These are phyloP conservation scores for Papilionanthe hybrid DNA, from an alignment of 116 monocot species.

Conservation along the genomic window DNA sequence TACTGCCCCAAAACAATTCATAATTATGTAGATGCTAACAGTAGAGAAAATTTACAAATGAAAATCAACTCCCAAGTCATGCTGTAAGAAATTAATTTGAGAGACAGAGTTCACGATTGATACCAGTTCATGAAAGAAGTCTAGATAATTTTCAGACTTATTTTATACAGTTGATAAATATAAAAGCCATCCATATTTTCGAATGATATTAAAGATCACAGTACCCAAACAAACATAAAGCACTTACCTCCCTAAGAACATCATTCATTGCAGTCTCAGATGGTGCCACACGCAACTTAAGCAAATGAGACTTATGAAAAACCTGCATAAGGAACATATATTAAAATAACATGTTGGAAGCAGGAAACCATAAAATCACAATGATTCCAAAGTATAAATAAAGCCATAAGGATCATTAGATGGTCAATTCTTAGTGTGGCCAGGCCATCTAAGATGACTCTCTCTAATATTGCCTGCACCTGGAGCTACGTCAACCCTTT, in stretches of 20 bases:
- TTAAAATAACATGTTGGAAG: slow-evolving; percentile 3
- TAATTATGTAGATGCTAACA: not conserved
- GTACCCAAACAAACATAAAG: not conserved
- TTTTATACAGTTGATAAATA: not conserved
- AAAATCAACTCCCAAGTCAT: not conserved
- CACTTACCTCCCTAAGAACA: slow-evolving; percentile 49
- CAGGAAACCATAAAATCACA: not conserved
- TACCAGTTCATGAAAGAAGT: not conserved
- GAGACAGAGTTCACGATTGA: not conserved
- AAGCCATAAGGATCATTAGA: too few relatives aligned
- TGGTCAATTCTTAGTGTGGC: too few relatives aligned
- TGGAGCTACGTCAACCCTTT: too few relatives aligned
- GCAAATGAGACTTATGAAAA: slow-evolving; percentile 43
- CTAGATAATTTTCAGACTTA: not conserved
- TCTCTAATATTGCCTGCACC: too few relatives aligned
- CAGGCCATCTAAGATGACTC: too few relatives aligned
- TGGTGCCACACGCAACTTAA: slow-evolving; percentile 43
- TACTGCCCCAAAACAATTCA: not conserved
- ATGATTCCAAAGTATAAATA: not conserved
- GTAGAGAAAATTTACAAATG: not conserved
- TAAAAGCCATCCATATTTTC: too few relatives aligned
- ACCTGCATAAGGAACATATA: slow-evolving; percentile 18
- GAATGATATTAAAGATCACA: too few relatives aligned
- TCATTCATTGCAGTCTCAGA: slow-evolving; percentile 58
- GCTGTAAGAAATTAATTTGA: not conserved